Evolutionary conservation across 106 monocot species (phyloP), one percentile per base, ranked within the genome.

Genomic region (Amphibolis antarctica): DNA sequence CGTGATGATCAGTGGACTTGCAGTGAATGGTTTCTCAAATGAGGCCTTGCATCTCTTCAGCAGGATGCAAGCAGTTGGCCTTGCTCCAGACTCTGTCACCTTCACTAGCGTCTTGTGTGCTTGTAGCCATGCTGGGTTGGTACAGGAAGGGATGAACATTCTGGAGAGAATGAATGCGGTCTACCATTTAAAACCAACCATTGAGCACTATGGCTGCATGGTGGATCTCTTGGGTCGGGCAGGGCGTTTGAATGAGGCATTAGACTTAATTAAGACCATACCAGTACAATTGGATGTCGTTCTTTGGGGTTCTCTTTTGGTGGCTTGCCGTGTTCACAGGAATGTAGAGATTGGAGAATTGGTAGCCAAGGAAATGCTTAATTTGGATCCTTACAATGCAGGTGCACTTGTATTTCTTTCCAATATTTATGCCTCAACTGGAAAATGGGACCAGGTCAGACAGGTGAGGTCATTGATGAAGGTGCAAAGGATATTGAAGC

Each of bases 181-280:
- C 12, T 74, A 68, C 44, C 21, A 22, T 0, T 24, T 86, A 1
- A 53, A 70, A 42, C 82, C 86, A 4, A 86, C 86, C 0, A 86
- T 86, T 14, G 79, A 86, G 70, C 86, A 86, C 61, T 86, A 82
- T 43, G 82, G 86, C 50, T 86, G 86, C 43, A 30, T 69, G 0
- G 77, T 86, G 0, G 82, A 86, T 46, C 76, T 86, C 4, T 67
- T 84, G 55, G 84, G 86, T 44, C 73, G 79, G 36, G 79, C 86
- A 0, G 82, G 82, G 55, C 29, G 57, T 60, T 28, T 86, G 50
- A 68, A 79, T 4, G 71, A 82, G 60, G 82, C 86, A 13, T 45
- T 82, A 42, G 71, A 60, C 55, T 46, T 86, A 70, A 79, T 79
- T 49, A 68, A 62, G 44, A 53, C 53, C 28, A 73, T 79, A 12